Evolutionary conservation across 768 basidiomycete genomes (phyloP), one percentile per base, ranked within the genome.

Genomic region (Boletus huronensis): DNA sequence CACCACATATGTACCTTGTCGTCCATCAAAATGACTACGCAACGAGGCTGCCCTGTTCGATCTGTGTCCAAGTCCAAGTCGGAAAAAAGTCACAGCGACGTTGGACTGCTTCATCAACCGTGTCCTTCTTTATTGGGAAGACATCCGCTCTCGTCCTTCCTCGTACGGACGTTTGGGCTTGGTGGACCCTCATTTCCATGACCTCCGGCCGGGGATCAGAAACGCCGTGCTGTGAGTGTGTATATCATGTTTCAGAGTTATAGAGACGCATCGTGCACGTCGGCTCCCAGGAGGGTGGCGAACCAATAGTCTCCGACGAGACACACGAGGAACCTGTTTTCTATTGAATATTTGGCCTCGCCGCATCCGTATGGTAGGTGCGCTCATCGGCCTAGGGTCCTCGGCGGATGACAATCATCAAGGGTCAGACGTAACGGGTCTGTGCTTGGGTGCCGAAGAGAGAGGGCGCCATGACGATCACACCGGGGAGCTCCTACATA

Each of bases 211-310:
- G 32, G 19, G 38, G n/a, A 53, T 49, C 39, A 49, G 47, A 23
- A 58, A 32, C 34, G 26, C 50, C 40, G 34, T 48, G 42, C 21
- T 8, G 26, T 32, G 29, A 39, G 29, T 17, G 26, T 23, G 39
- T 28, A 35, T 10, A 13, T 36, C n/a, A 16, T 54, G 52, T 60
- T 59, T 59, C 58, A 59, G 36, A 46, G 48, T 31, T 23, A 16
- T 43, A n/a, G 14, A 10, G 21, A 48, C n/a, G 23, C 32, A 13
- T 41, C 19, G 10, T 21, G 26, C 35, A 9, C 7, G 10, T 17
- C n/a, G 11, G 32, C 32, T 28, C 19, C 8, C 16, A 36, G 35
- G n/a, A 11, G 25, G 39, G 14, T 8, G 50, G 25, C 31, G 45
- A 28, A 2, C 2, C 11, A 34, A 28, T 11, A 35, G 36, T 35